Conservation (phyloP, 2,329 filamentous ascomycete genomes). For the Aspergillus ustus region DNA sequence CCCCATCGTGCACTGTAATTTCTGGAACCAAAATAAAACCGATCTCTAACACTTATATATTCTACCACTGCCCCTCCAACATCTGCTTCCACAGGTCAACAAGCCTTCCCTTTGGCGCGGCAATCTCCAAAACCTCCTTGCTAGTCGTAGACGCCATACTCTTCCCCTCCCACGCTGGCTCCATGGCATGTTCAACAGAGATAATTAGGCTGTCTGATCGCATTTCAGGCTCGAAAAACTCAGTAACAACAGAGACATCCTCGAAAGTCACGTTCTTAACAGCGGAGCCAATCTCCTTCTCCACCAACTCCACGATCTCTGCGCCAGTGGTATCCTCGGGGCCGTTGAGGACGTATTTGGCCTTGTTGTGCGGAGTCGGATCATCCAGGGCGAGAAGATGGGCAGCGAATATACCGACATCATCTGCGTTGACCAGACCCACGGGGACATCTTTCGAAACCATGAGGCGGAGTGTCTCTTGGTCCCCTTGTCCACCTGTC, state of each 20-base stretch:
- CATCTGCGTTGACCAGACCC: constrained; percentile 12
- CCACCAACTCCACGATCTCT: not conserved
- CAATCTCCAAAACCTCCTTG: not conserved
- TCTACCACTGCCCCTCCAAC: not conserved
- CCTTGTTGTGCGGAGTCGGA: not conserved
- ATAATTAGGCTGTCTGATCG: not conserved
- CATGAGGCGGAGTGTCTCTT: constrained; percentile 34
- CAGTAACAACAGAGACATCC: not conserved
- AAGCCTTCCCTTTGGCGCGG: not conserved
- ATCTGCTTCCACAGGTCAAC: not conserved
- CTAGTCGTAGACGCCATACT: not conserved
- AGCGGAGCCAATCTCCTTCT: not conserved
- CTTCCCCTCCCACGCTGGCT: not conserved
- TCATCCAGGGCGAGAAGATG: not conserved
- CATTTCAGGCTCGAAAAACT: not conserved
- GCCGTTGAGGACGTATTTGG: not conserved
- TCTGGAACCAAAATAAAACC: too few species aligned
- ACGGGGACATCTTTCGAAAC: constrained; percentile 34
- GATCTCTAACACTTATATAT: not conserved
- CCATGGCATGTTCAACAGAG: not conserved
- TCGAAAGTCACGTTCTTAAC: not conserved
- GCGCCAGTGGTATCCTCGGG: not conserved
- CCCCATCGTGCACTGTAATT: too few species aligned
- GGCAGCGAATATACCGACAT: not conserved
- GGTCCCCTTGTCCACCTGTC: constrained; percentile 32